phyloP scores from a whole-genome alignment of 495 filamentous ascomycete species.

The Aspergillus sclerotioniger region DNA sequence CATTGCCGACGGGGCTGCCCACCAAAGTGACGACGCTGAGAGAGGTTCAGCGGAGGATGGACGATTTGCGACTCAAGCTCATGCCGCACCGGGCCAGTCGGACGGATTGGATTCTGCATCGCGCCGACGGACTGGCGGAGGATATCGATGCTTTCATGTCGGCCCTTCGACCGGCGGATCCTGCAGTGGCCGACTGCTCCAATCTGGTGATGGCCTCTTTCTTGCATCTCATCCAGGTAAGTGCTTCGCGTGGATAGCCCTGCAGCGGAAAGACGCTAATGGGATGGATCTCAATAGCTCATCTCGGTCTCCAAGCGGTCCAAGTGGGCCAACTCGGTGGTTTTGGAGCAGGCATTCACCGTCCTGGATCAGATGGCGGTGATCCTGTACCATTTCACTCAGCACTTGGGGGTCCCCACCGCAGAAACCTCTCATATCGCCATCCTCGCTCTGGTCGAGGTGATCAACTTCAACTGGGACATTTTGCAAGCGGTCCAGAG shows the following conservation, averaged over 20 bases:
- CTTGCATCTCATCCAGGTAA: neutral
- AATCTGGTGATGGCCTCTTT: neutral
- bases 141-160: neutral
- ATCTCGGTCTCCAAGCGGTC: neutral
- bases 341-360: neutral
- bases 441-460: neutral
- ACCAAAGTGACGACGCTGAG: neutral
- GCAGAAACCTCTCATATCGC: neutral
- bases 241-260: neutral
- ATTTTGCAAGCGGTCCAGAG: neutral
- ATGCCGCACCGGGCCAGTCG: neutral
- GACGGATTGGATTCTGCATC: neutral
- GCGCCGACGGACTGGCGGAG: neutral
- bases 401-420: neutral
- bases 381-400: neutral
- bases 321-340: neutral
- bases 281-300: neutral
- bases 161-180: neutral
- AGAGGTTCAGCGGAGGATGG: neutral
- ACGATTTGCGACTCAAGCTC: neutral
- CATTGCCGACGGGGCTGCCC: neutral
- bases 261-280: neutral
- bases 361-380: neutral
- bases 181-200: neutral
- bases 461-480: neutral